A percentile compares a stretch with the other conserved stretches of the same genome.
Conservation (phyloP, 192 early-diverging fungal species). For the Backusella circina region DNA sequence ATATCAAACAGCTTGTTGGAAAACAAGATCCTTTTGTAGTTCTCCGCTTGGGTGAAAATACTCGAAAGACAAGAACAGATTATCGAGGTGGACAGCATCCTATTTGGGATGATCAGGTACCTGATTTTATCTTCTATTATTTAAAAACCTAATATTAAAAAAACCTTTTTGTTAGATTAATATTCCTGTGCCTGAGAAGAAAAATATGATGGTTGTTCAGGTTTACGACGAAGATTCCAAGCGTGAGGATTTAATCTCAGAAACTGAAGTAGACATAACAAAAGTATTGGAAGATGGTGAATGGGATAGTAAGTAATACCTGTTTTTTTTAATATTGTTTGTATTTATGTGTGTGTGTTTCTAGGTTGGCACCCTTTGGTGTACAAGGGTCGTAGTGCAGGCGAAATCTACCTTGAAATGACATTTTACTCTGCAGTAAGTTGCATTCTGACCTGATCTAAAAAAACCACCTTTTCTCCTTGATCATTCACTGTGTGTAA, state of each 20-base stretch:
- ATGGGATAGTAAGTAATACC: slow-evolving; percentile 41
- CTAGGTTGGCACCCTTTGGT: slow-evolving; percentile 48
- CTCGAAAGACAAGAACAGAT: slow-evolving; percentile 43
- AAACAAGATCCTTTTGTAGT: slow-evolving; percentile 54
- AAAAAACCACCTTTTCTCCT: background rate
- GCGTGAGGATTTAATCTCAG: slow-evolving; percentile 49
- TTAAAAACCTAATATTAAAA: background rate
- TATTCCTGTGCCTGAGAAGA: slow-evolving; percentile 40
- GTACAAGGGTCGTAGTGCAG: slow-evolving; percentile 38
- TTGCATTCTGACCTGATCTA: background rate
- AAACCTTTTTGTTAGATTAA: slow-evolving; percentile 30
- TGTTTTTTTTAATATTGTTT: background rate
- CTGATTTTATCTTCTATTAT: background rate
- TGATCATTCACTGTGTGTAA: background rate
- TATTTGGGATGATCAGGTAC: slow-evolving; percentile 55
- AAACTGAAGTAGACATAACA: slow-evolving; percentile 46
- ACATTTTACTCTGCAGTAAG: slow-evolving; percentile 53
- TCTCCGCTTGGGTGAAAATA: slow-evolving; percentile 43
- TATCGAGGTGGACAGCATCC: slow-evolving; percentile 56
- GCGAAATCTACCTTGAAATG: slow-evolving; percentile 52
- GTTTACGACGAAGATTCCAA: slow-evolving; percentile 52
- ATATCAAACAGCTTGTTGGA: slow-evolving; percentile 35
- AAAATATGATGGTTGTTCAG: slow-evolving; percentile 40
- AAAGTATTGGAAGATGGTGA: slow-evolving; percentile 50
- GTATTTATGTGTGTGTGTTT: background rate